A percentile compares a stretch with the other conserved stretches of the same genome.
These are phyloP conservation scores for Ceratocystis alfenasii DNA, from an alignment of 2,329 filamentous ascomycete species.

Conservation along the genomic window DNA sequence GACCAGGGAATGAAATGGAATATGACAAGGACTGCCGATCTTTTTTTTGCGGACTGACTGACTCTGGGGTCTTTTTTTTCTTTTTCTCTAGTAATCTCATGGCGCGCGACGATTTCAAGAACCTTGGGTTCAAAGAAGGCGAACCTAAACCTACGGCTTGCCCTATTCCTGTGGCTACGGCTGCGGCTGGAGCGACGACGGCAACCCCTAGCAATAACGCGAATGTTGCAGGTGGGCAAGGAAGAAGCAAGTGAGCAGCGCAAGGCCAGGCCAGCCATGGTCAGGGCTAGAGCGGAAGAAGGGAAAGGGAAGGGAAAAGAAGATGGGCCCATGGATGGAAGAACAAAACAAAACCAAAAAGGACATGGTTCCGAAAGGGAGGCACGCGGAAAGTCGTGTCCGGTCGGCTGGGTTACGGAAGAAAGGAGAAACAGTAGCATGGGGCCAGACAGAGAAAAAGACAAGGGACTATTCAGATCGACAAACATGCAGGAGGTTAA, in stretches of 20 bases:
- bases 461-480: background rate
- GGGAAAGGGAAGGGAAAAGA: background rate
- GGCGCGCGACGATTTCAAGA: slow-evolving; percentile 90
- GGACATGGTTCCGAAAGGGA: background rate
- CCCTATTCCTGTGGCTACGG: background rate
- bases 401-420: background rate
- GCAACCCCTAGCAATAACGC: slow-evolving; percentile 24
- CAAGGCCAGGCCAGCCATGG: background rate
- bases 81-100: slow-evolving; percentile 62
- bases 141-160: background rate
- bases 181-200: background rate
- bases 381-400: background rate
- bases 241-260: slow-evolving; percentile 5
- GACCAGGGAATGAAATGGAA: too few relatives aligned
- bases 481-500: too few relatives aligned
- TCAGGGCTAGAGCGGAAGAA: background rate
- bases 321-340: background rate
- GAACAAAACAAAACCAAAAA: background rate
- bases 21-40: background rate
- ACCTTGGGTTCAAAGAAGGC: slow-evolving; percentile 56
- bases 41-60: background rate
- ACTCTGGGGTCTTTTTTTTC: background rate
- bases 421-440: background rate
- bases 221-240: slow-evolving; percentile 5
- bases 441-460: background rate